A percentile compares a stretch with the other conserved stretches of the same genome.
Evolutionary conservation across 2,329 filamentous ascomycete genomes (phyloP).

Genomic region (Fusarium transvaalense): DNA sequence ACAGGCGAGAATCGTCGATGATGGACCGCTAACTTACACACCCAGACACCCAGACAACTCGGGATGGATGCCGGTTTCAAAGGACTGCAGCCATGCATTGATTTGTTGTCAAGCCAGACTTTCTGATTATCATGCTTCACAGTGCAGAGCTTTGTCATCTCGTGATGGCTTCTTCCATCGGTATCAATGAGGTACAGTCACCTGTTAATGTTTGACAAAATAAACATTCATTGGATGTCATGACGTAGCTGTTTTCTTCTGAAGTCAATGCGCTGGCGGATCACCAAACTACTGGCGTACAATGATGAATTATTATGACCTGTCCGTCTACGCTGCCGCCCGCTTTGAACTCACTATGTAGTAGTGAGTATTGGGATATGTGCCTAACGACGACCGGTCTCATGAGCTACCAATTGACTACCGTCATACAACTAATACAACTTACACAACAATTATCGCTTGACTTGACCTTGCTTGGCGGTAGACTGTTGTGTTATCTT

Average conservation of each 20-base stretch:
- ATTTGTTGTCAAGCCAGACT: conserved; percentile 13
- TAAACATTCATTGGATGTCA: not conserved
- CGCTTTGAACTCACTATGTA: not conserved
- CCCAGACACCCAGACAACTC: not conserved
- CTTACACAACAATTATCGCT: not conserved
- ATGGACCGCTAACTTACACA: conserved; percentile 29
- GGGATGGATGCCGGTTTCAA: conserved; percentile 18
- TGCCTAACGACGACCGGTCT: not conserved
- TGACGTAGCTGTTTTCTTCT: not conserved
- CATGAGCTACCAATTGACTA: not conserved
- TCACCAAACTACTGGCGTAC: not conserved
- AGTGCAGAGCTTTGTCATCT: not conserved
- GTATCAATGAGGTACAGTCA: not conserved
- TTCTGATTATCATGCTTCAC: not conserved
- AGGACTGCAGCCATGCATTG: conserved; percentile 16
- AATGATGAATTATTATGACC: conserved; percentile 2
- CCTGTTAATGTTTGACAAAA: not conserved
- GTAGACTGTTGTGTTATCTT: not conserved
- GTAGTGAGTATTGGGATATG: not conserved
- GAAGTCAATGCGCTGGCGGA: conserved; percentile 12
- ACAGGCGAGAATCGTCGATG: conserved; percentile 32
- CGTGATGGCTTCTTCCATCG: conserved; percentile 1
- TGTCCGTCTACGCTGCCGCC: not conserved
- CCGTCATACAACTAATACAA: conserved; percentile 14
- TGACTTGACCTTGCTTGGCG: not conserved